A percentile compares a stretch with the other conserved stretches of the same genome.
phyloP scores from a whole-genome alignment of 805 yeast species.

The Phaffomyces antillensis region DNA sequence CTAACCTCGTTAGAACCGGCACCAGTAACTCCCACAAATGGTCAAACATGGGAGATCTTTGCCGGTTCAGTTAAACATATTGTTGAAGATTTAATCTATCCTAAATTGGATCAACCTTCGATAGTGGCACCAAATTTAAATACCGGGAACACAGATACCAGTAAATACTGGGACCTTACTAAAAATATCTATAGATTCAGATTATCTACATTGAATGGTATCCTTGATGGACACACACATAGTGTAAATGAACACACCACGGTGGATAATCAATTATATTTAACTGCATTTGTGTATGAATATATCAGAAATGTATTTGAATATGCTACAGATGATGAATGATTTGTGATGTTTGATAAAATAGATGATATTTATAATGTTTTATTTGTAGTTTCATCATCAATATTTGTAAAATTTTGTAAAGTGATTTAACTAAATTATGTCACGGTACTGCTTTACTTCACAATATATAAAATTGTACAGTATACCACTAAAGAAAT shows the following conservation, averaged over 20 bases:
- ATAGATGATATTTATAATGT: no score
- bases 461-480: no score
- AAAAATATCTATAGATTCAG: constrained; percentile 15
- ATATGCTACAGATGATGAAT: neutral
- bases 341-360: no score
- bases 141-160: constrained; percentile 15
- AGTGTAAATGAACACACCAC: constrained; percentile 15
- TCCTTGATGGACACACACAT: constrained; percentile 10
- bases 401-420: no score
- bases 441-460: no score
- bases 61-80: constrained; percentile 59
- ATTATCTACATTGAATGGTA: constrained; percentile 5
- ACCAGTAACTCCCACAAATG: constrained; percentile 41
- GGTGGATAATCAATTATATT: constrained; percentile 12
- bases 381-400: no score
- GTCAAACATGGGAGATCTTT: constrained; percentile 45
- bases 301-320: constrained; percentile 13
- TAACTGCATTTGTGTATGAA: constrained; percentile 15
- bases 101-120: constrained; percentile 4
- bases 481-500: no score
- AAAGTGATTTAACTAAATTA: no score
- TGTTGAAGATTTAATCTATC: constrained; percentile 40
- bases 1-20: constrained; percentile 39
- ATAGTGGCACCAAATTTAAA: constrained; percentile 11
- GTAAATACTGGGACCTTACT: constrained; percentile 13